Base-by-base conservation (phyloP, 2,329 filamentous ascomycete species). In the Xylaria multiplex region DNA sequence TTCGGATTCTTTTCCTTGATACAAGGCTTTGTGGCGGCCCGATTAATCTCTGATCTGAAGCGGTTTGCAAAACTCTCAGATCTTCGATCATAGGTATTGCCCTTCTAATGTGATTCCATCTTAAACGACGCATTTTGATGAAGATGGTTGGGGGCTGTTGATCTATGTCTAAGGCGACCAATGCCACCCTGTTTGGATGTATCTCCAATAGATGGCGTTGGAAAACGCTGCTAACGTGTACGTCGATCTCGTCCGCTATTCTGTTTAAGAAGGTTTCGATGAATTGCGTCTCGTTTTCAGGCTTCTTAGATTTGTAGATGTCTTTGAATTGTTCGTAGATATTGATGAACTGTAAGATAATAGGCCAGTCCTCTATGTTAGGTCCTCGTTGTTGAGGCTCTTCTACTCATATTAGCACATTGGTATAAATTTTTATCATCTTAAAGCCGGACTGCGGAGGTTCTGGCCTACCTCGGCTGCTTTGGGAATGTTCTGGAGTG, bases 191-290 rank as follows among this genome's bases (percentile, higher is more conserved):
- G 5, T 67, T 49, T 0, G 72, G 69, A 42, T 67, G 68, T 54
- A 59, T 67, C 24, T 71, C 55, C 2, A 66, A 66, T 6, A 73
- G 67, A 32, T 62, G 64, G 37, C 61, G 67, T 57, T 73, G 72
- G 2, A 73, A 56, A 14, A 66, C 61, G 55, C 71, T 71, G 22
- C 72, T 66, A 3, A 66, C 66, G 11, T 64, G 67, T 1, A 56
- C 24, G 27, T 73, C 70, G 27, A 27, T 27, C 27, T 27, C 27
- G 27, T 27, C 27, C 27, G 27, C 5, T 42, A 72, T 53, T 16
- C 63, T 56, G n/a, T 59, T 62, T 16, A 74, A 65, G 42, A 69
- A 73, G 5, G 59, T 45, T 45, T 61, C 52, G 57, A 74, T 71
- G 43, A 73, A 74, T 3, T 61, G 45, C 6, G 57, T 19, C 3